A percentile compares a stretch with the other conserved stretches of the same genome.
Evolutionary conservation across 2,329 filamentous ascomycete genomes (phyloP).

Genomic region (Fusarium pseudoanthophilum): DNA sequence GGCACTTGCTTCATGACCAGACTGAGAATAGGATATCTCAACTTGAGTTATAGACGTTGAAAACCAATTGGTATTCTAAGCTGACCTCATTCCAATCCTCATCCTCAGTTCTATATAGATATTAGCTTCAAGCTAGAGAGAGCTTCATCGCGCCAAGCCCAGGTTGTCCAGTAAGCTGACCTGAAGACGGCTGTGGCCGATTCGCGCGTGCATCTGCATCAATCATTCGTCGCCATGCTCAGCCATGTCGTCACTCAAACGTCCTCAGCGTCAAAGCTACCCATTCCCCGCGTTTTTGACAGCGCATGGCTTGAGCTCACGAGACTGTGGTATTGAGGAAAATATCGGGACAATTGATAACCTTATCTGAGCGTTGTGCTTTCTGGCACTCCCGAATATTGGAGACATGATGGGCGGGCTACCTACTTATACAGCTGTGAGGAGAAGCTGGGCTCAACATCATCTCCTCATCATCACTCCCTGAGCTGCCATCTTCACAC

Average conservation of each 20-base stretch:
- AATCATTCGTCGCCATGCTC: slow-evolving; percentile 10
- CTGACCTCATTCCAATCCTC: slow-evolving; percentile 11
- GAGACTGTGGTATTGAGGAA: slow-evolving; percentile 7
- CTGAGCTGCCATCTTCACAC: not conserved
- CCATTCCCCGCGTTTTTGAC: slow-evolving; percentile 32
- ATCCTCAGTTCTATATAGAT: not conserved
- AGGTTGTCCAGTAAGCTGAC: slow-evolving; percentile 24
- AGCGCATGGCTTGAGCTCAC: slow-evolving; percentile 30
- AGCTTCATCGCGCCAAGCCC: slow-evolving; percentile 13
- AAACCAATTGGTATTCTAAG: slow-evolving; percentile 14
- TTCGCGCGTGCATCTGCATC: slow-evolving; percentile 1
- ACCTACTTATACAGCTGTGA: slow-evolving; percentile 22
- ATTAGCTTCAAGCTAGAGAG: slow-evolving; percentile 4
- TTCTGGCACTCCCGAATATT: slow-evolving; percentile 9
- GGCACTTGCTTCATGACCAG: not conserved
- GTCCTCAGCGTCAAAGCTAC: slow-evolving; percentile 19
- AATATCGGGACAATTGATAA: slow-evolving; percentile 2
- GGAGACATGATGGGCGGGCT: not conserved
- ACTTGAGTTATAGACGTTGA: not conserved
- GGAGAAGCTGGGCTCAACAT: not conserved
- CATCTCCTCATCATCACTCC: not conserved
- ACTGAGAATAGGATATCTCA: not conserved
- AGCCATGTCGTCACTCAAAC: slow-evolving; percentile 38
- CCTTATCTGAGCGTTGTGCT: not conserved
- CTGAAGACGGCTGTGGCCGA: not conserved